Percentiles rank a stretch among this genome's conserved stretches.
Evolutionary conservation across 108 stramenopile species (phyloP).

Genomic region (Nitzschia inconspicua): DNA sequence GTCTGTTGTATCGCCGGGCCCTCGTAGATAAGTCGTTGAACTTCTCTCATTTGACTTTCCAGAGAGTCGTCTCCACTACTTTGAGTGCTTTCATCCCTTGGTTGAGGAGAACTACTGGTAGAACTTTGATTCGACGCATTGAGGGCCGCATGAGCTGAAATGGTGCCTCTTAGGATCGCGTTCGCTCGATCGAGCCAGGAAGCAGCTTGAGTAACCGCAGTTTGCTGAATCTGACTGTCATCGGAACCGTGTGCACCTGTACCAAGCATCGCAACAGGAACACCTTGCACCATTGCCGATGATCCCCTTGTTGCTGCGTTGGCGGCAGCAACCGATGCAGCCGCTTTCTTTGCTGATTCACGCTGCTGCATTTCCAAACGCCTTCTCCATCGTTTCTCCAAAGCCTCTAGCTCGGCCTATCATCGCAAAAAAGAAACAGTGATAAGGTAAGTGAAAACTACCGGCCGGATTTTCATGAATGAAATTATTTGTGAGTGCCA

Average conservation of each 20-base stretch:
- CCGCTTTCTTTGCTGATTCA: slow-evolving; percentile 66
- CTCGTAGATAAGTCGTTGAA: slow-evolving; percentile 66
- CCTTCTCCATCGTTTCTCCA: slow-evolving; percentile 69
- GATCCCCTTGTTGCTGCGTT: slow-evolving; percentile 19
- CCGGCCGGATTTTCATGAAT: not conserved
- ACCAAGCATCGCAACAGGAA: slow-evolving; percentile 20
- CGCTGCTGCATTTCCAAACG: slow-evolving; percentile 74
- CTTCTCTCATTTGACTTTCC: slow-evolving; percentile 67
- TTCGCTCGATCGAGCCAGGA: slow-evolving; percentile 74
- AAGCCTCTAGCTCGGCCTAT: slow-evolving; percentile 61
- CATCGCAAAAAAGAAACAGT: slow-evolving; percentile 3
- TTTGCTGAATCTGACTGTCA: slow-evolving; percentile 14
- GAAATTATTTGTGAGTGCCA: not conserved
- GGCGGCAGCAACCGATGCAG: slow-evolving; percentile 61
- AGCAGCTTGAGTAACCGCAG: slow-evolving; percentile 55
- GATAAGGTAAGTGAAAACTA: not conserved
- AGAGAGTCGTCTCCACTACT: slow-evolving; percentile 26
- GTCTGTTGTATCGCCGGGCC: slow-evolving; percentile 58
- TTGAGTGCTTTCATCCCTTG: slow-evolving; percentile 6
- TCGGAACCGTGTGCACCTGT: not conserved
- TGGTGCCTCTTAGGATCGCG: slow-evolving; percentile 38
- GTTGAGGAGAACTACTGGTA: slow-evolving; percentile 17
- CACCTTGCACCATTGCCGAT: slow-evolving; percentile 13
- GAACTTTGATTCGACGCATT: slow-evolving; percentile 7
- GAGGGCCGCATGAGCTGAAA: too few species aligned